Conservation (phyloP, 805 yeast species). For the Tetrapisispora phaffii region DNA sequence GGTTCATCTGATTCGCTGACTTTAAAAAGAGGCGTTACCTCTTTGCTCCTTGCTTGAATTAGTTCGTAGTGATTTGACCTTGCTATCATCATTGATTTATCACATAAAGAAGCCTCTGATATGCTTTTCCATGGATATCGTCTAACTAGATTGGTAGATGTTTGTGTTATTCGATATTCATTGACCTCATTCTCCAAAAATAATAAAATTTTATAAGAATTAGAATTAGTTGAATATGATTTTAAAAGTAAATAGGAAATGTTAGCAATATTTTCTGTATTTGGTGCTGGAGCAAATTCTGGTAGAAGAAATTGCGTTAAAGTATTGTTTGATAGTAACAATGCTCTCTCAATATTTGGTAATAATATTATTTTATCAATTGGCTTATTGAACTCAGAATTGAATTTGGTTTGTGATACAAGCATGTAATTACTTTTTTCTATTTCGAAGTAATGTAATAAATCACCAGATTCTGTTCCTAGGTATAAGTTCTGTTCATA, state of each 20-base stretch:
- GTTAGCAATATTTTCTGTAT: slow-evolving; percentile 9
- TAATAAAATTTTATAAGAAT: slow-evolving; percentile 10
- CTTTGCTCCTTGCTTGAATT: slow-evolving; percentile 11
- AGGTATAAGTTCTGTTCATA: slow-evolving; percentile 26
- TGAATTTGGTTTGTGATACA: slow-evolving; percentile 24
- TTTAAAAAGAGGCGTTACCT: slow-evolving; percentile 19
- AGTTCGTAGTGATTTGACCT: slow-evolving; percentile 20
- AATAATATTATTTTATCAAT: slow-evolving; percentile 21
- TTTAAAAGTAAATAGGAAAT: slow-evolving; percentile 15
- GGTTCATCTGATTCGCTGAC: slow-evolving; percentile 19
- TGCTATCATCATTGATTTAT: slow-evolving; percentile 15
- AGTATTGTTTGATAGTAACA: slow-evolving; percentile 15
- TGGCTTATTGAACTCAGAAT: slow-evolving; percentile 9
- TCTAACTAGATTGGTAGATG: slow-evolving; percentile 7
- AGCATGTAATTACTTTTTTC: slow-evolving; percentile 24
- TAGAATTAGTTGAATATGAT: slow-evolving; percentile 11
- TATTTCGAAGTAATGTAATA: slow-evolving; percentile 28
- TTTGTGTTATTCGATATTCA: slow-evolving; percentile 8
- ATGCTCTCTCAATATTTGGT: slow-evolving; percentile 24
- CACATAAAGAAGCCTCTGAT: slow-evolving; percentile 10
- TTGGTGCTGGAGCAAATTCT: slow-evolving; percentile 29
- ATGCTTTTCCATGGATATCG: slow-evolving; percentile 10
- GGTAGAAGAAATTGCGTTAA: slow-evolving; percentile 24
- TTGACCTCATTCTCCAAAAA: slow-evolving; percentile 11
- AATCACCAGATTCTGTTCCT: slow-evolving; percentile 25